phyloP scores from a whole-genome alignment of 176 grass and related monocot species.

The Zoysia japonica region DNA sequence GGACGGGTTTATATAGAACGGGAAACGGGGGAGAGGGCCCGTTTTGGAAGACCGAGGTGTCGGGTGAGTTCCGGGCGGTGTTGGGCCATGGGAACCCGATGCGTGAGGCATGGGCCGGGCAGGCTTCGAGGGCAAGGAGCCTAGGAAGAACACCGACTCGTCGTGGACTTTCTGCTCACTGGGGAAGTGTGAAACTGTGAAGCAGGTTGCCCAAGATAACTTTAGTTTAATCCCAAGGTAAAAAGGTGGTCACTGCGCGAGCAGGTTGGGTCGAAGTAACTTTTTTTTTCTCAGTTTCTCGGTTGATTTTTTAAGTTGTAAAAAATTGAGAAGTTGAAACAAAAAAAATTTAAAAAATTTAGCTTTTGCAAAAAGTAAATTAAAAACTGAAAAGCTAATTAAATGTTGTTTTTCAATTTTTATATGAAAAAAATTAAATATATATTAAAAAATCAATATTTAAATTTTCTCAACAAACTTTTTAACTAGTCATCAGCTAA shows the following conservation, averaged over 20 bases:
- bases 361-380: no score
- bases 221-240: neutral
- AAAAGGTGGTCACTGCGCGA: neutral
- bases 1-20: constrained; percentile 45
- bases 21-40: neutral
- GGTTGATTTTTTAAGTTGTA: no score
- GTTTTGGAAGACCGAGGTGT: neutral
- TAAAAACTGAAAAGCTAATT: no score
- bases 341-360: no score
- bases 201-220: neutral
- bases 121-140: constrained; percentile 41
- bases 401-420: no score
- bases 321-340: no score
- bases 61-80: neutral
- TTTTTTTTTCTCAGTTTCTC: no score
- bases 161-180: constrained; percentile 39
- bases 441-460: no score
- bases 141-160: neutral
- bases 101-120: constrained; percentile 11
- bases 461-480: no score
- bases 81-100: constrained; percentile 36
- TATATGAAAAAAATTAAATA: no score
- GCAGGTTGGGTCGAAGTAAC: neutral
- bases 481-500: no score
- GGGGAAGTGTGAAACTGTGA: constrained; percentile 39